Evolutionary conservation across 345 rosid species (phyloP), one percentile per base, ranked within the genome.

Genomic region (Lumnitzera littorea): DNA sequence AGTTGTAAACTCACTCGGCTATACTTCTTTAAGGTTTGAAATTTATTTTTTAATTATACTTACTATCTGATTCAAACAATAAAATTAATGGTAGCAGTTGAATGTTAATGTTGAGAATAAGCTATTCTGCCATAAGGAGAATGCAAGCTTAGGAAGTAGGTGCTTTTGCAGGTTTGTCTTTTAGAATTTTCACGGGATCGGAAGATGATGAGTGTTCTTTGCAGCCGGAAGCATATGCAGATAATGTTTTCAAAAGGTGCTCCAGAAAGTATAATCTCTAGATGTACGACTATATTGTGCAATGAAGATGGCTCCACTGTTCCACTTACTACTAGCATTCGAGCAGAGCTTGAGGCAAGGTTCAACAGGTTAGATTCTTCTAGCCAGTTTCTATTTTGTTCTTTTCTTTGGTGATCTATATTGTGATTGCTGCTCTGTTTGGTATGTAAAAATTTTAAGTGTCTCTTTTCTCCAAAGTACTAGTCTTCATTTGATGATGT

Each of bases 141-240:
- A 57, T 48, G 47, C 59, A 53, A 36, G 51, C 57, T 58, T 51
- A 48, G 56, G 20, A 48, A 64, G 52, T 68, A 58, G 41, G 73
- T 70, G 56, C 60, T 51, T 11, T 65, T 71, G 59, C 78, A 94
- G 99, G 91, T 88, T 69, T 94, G 85, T 64, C 73, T 76, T 64
- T 73, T 94, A 80, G 99, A 94, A 54, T 94, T 94, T 76, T 88
- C 99, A 55, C 97, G 99, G 67, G 95, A 90, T 65, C 96, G 99
- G 65, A 94, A 94, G 70, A 86, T 90, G 96, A 94, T 94, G 99
- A 90, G 97, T 75, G 90, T 81, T 74, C 95, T 94, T 63, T 84
- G 90, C 66, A 83, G 86, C 77, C 86, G 73, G 78, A 86, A 84
- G 72, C 84, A 86, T 75, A 72, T 66, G 69, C 76, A 76, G 64